These are phyloP conservation scores for Curvularia lunata DNA, from an alignment of 2,329 filamentous ascomycete genomes.

Conservation along the genomic window DNA sequence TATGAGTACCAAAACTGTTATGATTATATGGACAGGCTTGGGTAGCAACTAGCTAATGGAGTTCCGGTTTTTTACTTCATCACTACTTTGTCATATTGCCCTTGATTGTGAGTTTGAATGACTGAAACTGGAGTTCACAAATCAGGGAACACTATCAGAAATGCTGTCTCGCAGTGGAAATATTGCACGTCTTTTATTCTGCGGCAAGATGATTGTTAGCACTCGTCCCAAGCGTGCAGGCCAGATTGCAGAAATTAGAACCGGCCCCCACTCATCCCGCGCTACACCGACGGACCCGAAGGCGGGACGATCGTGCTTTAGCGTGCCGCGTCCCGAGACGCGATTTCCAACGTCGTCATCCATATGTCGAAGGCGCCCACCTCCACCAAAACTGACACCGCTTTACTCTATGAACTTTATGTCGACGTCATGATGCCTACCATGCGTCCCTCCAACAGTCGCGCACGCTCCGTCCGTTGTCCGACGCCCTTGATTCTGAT, in stretches of 20 bases:
- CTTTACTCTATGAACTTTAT: slow-evolving; percentile 13
- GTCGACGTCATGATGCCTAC: slow-evolving; percentile 30
- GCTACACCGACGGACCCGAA: not conserved
- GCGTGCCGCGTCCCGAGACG: slow-evolving; percentile 21
- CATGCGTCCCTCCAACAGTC: slow-evolving; percentile 8
- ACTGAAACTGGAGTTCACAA: not conserved
- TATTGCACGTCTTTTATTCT: not conserved
- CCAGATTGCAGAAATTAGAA: not conserved
- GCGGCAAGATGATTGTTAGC: not conserved
- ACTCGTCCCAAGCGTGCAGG: not conserved
- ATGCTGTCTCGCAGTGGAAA: not conserved
- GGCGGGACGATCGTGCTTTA: slow-evolving; percentile 17
- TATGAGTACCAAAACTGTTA: slow-evolving; percentile 35
- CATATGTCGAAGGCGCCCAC: slow-evolving; percentile 25
- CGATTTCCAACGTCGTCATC: slow-evolving; percentile 32
- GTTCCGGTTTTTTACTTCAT: slow-evolving; percentile 28
- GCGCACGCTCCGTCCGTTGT: slow-evolving; percentile 7
- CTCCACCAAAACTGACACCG: slow-evolving; percentile 21
- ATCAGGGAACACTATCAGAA: not conserved
- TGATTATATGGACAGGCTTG: slow-evolving; percentile 28
- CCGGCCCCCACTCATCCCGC: not conserved
- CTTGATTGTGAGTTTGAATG: not conserved
- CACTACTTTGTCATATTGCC: slow-evolving; percentile 16
- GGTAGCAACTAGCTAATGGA: slow-evolving; percentile 39
- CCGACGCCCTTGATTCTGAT: slow-evolving; percentile 21